Evolutionary conservation across 345 rosid genomes (phyloP), one percentile per base, ranked within the genome.

Genomic region (Eucalyptus regnans): DNA sequence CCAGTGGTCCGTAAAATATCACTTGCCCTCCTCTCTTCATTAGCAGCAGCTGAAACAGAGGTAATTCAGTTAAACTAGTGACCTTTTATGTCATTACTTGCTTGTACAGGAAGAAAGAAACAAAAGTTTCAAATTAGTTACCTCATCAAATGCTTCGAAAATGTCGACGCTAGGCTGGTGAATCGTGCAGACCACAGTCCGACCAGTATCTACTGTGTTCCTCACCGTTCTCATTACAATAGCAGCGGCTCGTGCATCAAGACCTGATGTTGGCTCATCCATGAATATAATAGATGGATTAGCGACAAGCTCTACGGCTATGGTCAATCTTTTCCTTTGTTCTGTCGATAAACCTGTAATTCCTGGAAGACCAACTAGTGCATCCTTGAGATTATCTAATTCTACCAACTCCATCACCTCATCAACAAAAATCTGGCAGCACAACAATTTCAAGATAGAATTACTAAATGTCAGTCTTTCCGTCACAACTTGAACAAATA

Each of bases 261-360:
- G 97, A 7, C 99, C 99, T 14, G 99, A 96, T 9, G 99, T 97
- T 12, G 99, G 99, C 89, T 97, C 99, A 86, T 97, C 99, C 99
- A 97, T 97, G 93, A 97, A 96, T 87, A 96, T 96, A 48, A 96
- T 96, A 4, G 99, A 96, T 27, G 99, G 98, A 88, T 96, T 96
- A 22, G 98, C 96, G 8, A 97, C 99, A 86, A 97, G 93, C 89
- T 97, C 98, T 23, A 96, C 98, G 3, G 99, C 99, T 31, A 97
- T 96, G 12, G 99, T 97, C 90, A 97, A 90, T 83, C 99, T 96
- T 91, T 97, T 97, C 86, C 98, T 93, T 87, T 97, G 99, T 87
- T 97, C 99, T n/a, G 98, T 97, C 80, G 99, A 97, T 91, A 97
- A 88, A 68, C 98, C 99, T 4, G 89, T 87, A 86, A 87, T 71